phyloP scores from a whole-genome alignment of 164 flowering plant genomes.

The Brasenia schreberi region DNA sequence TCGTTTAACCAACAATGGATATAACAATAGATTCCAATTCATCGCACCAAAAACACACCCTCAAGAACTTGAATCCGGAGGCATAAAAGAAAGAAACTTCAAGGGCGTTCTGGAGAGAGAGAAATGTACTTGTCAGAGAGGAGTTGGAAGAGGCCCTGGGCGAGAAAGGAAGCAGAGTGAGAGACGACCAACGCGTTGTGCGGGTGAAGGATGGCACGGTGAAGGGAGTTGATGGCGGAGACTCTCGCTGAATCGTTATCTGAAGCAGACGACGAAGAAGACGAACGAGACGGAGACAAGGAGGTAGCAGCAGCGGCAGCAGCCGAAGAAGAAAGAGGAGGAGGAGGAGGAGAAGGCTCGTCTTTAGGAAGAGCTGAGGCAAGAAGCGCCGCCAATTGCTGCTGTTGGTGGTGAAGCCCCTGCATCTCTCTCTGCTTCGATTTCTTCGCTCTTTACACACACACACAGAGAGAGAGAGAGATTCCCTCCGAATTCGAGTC shows the following conservation, averaged over 20 bases:
- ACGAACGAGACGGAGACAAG: background rate
- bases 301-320: background rate
- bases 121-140: slow-evolving; percentile 63
- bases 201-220: slow-evolving; percentile 66
- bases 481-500: no score
- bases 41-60: background rate
- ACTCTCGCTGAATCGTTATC: slow-evolving; percentile 46
- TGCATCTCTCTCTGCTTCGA: slow-evolving; percentile 38
- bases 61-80: background rate
- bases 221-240: slow-evolving; percentile 69
- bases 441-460: background rate
- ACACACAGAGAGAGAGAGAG: background rate
- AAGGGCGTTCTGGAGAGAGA: background rate
- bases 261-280: slow-evolving; percentile 18
- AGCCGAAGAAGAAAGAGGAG: background rate
- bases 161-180: slow-evolving; percentile 76
- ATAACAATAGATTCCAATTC: no score
- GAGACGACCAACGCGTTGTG: slow-evolving; percentile 71
- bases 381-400: slow-evolving; percentile 76
- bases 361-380: slow-evolving; percentile 63
- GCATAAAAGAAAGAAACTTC: background rate
- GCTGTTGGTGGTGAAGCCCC: slow-evolving; percentile 83
- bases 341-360: slow-evolving; percentile 12
- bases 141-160: slow-evolving; percentile 74
- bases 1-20: no score